phyloP scores from a whole-genome alignment of 768 basidiomycete genomes.

The Clavaria fumosa region DNA sequence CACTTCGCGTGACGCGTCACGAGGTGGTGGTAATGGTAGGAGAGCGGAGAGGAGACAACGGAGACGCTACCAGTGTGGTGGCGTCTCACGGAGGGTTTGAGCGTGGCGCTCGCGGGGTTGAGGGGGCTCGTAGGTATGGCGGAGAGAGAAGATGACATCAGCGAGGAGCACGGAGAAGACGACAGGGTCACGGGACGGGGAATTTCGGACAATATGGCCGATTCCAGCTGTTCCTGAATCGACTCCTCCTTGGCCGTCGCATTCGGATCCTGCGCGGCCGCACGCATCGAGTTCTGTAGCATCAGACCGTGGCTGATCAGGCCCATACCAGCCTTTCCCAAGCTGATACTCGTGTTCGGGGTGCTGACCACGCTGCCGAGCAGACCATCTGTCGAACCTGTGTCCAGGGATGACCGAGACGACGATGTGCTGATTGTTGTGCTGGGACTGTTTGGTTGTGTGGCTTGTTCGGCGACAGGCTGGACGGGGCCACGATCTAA shows the following conservation, averaged over 20 bases:
- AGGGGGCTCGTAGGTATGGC: no score
- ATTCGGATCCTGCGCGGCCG: no score
- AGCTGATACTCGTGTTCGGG: neutral
- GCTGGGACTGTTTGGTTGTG: no score
- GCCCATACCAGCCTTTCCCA: neutral
- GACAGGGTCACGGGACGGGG: neutral
- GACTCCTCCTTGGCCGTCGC: no score
- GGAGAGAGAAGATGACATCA: no score
- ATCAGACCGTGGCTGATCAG: neutral
- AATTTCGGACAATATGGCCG: constrained; percentile 1
- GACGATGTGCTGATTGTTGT: neutral
- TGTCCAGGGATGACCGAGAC: neutral
- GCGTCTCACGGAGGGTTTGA: no score
- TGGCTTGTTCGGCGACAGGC: neutral
- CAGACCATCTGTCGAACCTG: neutral
- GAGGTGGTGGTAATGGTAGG: no score
- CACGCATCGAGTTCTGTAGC: no score
- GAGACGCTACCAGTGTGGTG: no score
- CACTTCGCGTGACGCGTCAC: no score
- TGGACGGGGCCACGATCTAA: neutral
- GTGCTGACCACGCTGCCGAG: neutral
- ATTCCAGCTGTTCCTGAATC: neutral
- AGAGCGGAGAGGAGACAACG: no score
- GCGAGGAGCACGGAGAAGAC: neutral
- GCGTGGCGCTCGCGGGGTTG: no score